Base-by-base conservation (phyloP, 2,329 filamentous ascomycete genomes). In the Apiospora arundinis region DNA sequence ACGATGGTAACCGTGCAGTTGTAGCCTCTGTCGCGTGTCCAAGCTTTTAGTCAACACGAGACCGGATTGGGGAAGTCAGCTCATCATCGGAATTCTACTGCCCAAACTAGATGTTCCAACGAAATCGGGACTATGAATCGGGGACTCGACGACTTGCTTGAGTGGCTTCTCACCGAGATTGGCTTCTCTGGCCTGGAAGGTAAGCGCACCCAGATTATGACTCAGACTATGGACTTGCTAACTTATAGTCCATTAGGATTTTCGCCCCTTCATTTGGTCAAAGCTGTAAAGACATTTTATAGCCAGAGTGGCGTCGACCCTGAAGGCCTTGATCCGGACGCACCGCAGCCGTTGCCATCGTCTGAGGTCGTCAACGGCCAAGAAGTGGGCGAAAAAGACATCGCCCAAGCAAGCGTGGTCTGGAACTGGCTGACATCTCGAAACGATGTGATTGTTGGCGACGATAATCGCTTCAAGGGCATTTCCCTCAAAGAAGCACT, bases 91-190 rank as follows among this genome's bases (percentile, higher is more conserved):
- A n/a, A 40, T n/a, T 6, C 56, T 23, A 40, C 40, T 14, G 3
- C 56, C 56, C 28, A 21, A 40, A 63, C 9, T 63, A 63, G 32
- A 63, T 63, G 56, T 63, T n/a, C 32, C 56, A 63, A 40, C 32
- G 21, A 37, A n/a, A 63, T 14, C 32, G 32, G n/a, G 77, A 80
- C 71, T 37, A 82, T 82, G 81, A 79, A 78, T 65, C 80, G 77
- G 74, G 83, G 83, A 74, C 81, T 85, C 72, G 84, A 85, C 76
- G 82, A 83, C 76, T 77, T 85, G 75, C 80, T 85, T 69, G 83
- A 85, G 75, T 81, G 80, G 72, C 82, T 85, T 72, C 78, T 85
- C 70, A 80, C 78, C 1, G 82, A 85, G 78, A 83, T 84, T 56
- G 83, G 83, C 23, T 85, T 84, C 75, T 82, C 81, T 46, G 83